Evolutionary conservation across 148 eudicot genomes (phyloP).

Genomic region (Persicaria maculosa): DNA sequence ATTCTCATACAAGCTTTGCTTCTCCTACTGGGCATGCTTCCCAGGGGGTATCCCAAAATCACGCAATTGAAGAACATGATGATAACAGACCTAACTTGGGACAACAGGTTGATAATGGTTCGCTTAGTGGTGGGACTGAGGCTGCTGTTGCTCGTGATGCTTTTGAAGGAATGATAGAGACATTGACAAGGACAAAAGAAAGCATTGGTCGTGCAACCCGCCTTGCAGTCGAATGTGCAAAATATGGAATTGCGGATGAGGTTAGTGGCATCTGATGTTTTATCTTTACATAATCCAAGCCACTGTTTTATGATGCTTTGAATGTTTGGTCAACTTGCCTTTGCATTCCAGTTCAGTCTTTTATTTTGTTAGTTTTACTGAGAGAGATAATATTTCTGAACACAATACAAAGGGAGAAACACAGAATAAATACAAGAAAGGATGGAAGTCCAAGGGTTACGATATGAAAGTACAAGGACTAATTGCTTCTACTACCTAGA

Average conservation of each 20-base stretch:
- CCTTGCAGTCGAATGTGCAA: constrained; percentile 97
- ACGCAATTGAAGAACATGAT: constrained; percentile 48
- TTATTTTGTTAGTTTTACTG: too few relatives aligned
- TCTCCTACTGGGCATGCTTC: constrained; percentile 41
- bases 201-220: constrained; percentile 99
- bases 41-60: constrained; percentile 25
- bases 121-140: constrained; percentile 87
- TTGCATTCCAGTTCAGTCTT: background rate
- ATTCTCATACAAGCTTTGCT: constrained; percentile 27
- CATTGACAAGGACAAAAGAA: constrained; percentile 93
- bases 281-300: background rate
- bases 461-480: too few relatives aligned
- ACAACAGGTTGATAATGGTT: constrained; percentile 41
- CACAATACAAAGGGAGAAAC: too few relatives aligned
- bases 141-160: constrained; percentile 99
- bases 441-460: too few relatives aligned
- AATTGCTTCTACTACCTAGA: too few relatives aligned
- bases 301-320: background rate
- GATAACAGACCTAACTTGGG: constrained; percentile 55
- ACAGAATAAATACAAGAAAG: too few relatives aligned
- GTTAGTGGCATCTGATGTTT: constrained; percentile 28
- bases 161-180: constrained; percentile 99
- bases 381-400: too few relatives aligned
- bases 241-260: constrained; percentile 92
- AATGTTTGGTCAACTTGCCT: background rate